Conservation (phyloP, 495 filamentous ascomycete species). For the Aspergillus bertholletiae region DNA sequence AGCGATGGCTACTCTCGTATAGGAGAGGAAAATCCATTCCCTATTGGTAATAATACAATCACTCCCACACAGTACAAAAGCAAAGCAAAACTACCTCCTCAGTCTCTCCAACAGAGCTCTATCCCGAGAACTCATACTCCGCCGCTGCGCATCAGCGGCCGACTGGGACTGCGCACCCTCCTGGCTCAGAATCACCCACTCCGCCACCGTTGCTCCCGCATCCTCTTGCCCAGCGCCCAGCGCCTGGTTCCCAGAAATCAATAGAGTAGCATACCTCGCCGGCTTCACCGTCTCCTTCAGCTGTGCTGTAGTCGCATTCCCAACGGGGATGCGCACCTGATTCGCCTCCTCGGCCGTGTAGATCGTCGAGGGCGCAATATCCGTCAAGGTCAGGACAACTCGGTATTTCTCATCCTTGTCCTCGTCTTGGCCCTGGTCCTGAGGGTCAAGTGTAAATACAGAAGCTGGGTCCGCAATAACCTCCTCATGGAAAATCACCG, state of each 20-base stretch:
- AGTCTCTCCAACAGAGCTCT: background rate
- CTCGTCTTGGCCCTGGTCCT: background rate
- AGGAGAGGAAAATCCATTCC: too few relatives aligned
- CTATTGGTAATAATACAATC: too few relatives aligned
- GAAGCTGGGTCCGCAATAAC: constrained; percentile 19
- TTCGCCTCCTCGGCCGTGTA: constrained; percentile 29
- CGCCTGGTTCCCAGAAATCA: constrained; percentile 45
- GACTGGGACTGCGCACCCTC: background rate
- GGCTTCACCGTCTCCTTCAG: constrained; percentile 30
- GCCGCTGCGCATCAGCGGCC: background rate
- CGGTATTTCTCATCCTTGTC: constrained; percentile 4
- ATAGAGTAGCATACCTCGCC: constrained; percentile 42
- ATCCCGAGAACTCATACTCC: constrained; percentile 9
- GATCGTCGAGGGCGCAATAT: constrained; percentile 35
- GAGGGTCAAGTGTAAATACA: constrained; percentile 8
- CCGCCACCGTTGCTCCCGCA: constrained; percentile 66
- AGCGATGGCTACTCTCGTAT: too few relatives aligned
- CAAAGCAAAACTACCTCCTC: background rate
- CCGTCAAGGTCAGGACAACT: constrained; percentile 17
- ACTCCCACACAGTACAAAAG: too few relatives aligned
- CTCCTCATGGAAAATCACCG: constrained; percentile 53
- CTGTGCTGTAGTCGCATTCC: constrained; percentile 47
- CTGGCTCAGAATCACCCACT: constrained; percentile 58
- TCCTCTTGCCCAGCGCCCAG: constrained; percentile 38
- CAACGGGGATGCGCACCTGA: constrained; percentile 33